Evolutionary conservation across 805 yeast species (phyloP).

Genomic region (Lipomyces sp.): DNA sequence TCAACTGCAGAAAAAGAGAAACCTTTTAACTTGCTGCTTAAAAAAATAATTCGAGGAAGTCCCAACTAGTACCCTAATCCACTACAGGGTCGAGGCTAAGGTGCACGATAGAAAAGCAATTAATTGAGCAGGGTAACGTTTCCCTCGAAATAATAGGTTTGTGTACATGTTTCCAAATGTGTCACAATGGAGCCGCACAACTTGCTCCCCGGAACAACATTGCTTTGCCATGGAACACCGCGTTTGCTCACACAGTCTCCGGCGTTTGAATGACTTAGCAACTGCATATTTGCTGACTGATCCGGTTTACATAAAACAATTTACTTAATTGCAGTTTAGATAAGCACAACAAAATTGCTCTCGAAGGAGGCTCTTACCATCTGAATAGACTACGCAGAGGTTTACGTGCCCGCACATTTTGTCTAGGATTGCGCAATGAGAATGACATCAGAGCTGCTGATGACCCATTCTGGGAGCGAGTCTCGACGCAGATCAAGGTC

Average conservation of each 20-base stretch:
- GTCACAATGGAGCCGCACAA: background rate
- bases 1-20: too few species aligned
- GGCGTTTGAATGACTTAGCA: background rate
- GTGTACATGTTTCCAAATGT: background rate
- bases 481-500: background rate
- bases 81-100: too few species aligned
- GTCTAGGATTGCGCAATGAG: constrained; percentile 1
- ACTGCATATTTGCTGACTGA: background rate
- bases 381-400: background rate
- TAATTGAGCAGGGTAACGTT: too few species aligned
- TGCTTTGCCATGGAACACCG: background rate
- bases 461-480: background rate
- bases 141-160: background rate
- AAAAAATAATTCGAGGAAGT: too few species aligned
- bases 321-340: background rate
- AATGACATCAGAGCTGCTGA: background rate
- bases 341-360: background rate
- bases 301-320: background rate
- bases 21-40: too few species aligned
- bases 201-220: background rate
- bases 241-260: background rate
- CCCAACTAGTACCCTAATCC: too few species aligned
- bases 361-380: background rate
- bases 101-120: too few species aligned
- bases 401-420: background rate